These are phyloP conservation scores for Noccaea bulbosa DNA, from an alignment of 345 rosid species.

Conservation along the genomic window DNA sequence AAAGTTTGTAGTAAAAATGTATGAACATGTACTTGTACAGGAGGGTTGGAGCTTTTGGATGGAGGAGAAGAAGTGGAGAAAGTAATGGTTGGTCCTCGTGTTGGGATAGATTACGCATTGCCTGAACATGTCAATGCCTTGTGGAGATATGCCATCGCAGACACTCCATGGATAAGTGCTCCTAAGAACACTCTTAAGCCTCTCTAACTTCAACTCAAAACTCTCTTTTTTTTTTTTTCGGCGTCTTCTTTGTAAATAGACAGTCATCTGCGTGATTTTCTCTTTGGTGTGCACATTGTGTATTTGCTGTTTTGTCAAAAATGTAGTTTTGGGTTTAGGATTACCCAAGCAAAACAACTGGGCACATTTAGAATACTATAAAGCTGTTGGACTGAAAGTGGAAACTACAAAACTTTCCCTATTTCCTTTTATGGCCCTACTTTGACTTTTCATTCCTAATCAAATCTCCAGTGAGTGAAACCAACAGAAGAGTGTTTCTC, in stretches of 20 bases:
- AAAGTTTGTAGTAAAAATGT: not conserved
- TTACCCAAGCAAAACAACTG: not conserved
- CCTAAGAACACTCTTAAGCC: slow-evolving; percentile 80
- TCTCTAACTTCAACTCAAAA: slow-evolving; percentile 40
- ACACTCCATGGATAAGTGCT: slow-evolving; percentile 87
- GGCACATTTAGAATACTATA: not conserved
- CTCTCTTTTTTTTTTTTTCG: not conserved
- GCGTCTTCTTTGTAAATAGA: slow-evolving; percentile 1
- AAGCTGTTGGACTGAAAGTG: not conserved
- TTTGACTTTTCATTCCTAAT: slow-evolving; percentile 32
- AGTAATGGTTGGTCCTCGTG: slow-evolving; percentile 78
- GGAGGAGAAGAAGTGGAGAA: slow-evolving; percentile 78
- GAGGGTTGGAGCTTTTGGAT: slow-evolving; percentile 83
- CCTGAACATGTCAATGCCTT: slow-evolving; percentile 77
- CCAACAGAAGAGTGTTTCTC: not conserved
- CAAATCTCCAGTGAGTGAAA: slow-evolving; percentile 5
- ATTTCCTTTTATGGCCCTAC: not conserved
- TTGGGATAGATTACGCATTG: slow-evolving; percentile 86
- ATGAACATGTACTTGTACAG: slow-evolving; percentile 57
- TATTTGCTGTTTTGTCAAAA: not conserved
- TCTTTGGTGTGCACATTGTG: not conserved
- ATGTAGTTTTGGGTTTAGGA: not conserved
- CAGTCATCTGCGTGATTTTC: not conserved
- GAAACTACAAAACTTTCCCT: not conserved
- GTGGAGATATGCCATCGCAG: slow-evolving; percentile 95